Percentiles rank a stretch among this genome's conserved stretches.
Evolutionary conservation across 805 yeast genomes (phyloP).

Genomic region (Hanseniaspora taiwanica): DNA sequence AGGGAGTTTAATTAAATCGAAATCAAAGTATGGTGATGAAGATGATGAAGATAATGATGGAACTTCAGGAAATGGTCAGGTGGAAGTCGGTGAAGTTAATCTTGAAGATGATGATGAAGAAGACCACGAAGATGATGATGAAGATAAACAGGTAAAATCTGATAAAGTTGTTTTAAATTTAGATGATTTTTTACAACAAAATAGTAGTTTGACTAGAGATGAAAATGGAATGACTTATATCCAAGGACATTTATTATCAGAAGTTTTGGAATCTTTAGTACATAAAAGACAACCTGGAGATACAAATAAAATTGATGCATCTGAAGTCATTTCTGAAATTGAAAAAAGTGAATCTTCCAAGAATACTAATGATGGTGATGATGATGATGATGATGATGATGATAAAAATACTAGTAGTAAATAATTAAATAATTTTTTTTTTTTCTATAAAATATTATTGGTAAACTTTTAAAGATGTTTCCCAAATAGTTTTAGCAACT

Average conservation of each 20-base stretch:
- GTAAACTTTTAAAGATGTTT: constrained; percentile 35
- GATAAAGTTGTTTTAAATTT: constrained; percentile 5
- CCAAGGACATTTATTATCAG: constrained; percentile 48
- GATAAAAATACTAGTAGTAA: no score
- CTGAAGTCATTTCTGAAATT: no score
- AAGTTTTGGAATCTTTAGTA: constrained; percentile 39
- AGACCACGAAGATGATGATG: constrained; percentile 10
- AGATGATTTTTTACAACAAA: constrained; percentile 4
- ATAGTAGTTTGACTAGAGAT: constrained; percentile 21
- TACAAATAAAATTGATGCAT: constrained; percentile 22
- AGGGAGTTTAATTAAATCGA: neutral
- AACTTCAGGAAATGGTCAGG: no score
- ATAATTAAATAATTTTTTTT: no score
- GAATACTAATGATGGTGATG: no score
- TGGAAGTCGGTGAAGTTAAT: constrained; percentile 26
- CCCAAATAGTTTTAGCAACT: constrained; percentile 37
- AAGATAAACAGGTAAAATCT: no score
- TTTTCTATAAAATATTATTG: no score
- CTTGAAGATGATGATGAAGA: constrained; percentile 25
- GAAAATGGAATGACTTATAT: constrained; percentile 51
- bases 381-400: no score
- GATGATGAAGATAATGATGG: no score
- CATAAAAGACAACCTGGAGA: constrained; percentile 17
- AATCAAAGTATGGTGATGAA: constrained; percentile 1
- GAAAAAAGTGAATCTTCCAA: no score